Percentiles rank a stretch among this genome's conserved stretches.
phyloP scores from a whole-genome alignment of 2,329 filamentous ascomycete genomes.

The Pseudogymnoascus verrucosus region DNA sequence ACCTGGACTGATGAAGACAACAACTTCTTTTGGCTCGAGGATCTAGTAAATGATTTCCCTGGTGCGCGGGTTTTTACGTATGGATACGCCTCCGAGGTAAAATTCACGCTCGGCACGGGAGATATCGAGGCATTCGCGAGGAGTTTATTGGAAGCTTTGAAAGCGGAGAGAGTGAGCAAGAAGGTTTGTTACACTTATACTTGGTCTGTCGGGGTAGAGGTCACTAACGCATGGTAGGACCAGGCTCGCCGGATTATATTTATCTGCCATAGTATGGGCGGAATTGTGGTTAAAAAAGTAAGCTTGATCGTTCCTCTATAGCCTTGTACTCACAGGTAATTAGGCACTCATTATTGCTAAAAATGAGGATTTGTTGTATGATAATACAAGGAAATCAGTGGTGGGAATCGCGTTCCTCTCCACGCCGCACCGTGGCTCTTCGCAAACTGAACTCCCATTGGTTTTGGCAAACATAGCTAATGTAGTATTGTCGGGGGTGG shows the following conservation, averaged over 20 bases:
- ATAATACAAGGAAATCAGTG: background rate
- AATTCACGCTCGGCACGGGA: constrained; percentile 11
- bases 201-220: background rate
- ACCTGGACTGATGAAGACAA: constrained; percentile 20
- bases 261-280: constrained; percentile 16
- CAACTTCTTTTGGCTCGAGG: constrained; percentile 17
- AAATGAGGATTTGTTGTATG: background rate
- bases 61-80: constrained; percentile 19
- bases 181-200: background rate
- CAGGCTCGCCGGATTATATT: constrained; percentile 14
- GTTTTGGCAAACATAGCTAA: background rate
- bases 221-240: background rate
- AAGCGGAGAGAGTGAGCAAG: background rate
- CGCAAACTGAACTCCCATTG: constrained; percentile 9
- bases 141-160: constrained; percentile 13
- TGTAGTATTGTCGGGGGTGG: background rate
- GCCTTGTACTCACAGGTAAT: background rate
- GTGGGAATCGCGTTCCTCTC: constrained; percentile 10
- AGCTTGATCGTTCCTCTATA: background rate
- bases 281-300: constrained; percentile 16
- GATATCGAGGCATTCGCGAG: constrained; percentile 15
- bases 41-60: constrained; percentile 17
- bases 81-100: constrained; percentile 19
- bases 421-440: constrained; percentile 11
- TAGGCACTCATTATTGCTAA: constrained; percentile 13